Evolutionary conservation across 2,329 filamentous ascomycete genomes (phyloP).

Genomic region (Neonectria coccinea): DNA sequence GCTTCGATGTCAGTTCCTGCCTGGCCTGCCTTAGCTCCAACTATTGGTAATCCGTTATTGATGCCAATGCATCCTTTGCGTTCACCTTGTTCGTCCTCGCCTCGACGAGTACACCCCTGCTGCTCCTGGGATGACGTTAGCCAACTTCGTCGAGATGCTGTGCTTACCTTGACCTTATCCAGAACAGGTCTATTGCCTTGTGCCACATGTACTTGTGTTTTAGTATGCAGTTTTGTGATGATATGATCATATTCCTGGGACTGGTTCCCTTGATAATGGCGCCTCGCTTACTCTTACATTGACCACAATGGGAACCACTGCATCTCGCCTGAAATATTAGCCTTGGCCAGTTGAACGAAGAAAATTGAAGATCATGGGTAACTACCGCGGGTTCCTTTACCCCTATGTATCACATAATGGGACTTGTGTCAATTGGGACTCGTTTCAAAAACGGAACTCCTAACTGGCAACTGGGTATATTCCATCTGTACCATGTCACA

Average conservation of each 20-base stretch:
- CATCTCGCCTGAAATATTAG: neutral
- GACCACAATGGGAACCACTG: neutral
- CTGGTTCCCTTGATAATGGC: neutral
- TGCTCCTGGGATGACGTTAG: neutral
- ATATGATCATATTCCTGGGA: neutral
- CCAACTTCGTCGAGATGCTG: neutral
- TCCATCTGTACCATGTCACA: too few relatives aligned
- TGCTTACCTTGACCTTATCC: neutral
- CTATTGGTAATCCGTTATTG: neutral
- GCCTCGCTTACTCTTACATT: neutral
- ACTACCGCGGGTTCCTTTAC: neutral
- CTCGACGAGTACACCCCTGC: neutral
- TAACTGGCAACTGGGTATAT: too few relatives aligned
- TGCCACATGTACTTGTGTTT: neutral
- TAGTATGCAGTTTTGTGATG: neutral
- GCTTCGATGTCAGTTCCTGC: neutral
- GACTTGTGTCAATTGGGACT: neutral
- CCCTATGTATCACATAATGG: neutral
- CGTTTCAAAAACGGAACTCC: too few relatives aligned
- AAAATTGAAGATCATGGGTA: neutral
- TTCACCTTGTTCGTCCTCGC: neutral
- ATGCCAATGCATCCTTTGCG: neutral
- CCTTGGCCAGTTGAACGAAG: neutral
- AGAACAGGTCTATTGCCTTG: neutral
- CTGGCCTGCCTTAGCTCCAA: neutral